These are phyloP conservation scores for Colletotrichum tropicale DNA, from an alignment of 2,329 filamentous ascomycete genomes.

Conservation along the genomic window DNA sequence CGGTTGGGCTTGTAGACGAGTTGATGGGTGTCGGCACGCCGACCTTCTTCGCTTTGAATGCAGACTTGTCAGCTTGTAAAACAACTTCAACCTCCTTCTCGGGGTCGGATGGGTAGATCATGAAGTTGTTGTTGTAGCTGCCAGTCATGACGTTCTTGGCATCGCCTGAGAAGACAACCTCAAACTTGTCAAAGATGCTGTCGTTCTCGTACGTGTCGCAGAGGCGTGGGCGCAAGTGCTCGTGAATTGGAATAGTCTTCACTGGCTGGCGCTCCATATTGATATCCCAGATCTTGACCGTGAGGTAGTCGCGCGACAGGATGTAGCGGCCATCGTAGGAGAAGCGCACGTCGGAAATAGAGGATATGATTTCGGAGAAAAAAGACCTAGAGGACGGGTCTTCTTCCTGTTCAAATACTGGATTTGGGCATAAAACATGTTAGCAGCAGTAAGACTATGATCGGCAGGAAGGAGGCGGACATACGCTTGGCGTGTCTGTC, in stretches of 20 bases:
- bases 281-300: slow-evolving; percentile 99
- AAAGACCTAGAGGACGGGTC: slow-evolving; percentile 96
- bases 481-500: slow-evolving; percentile 94
- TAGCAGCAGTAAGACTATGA: background rate
- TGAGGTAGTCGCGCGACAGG: slow-evolving; percentile 95
- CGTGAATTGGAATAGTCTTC: slow-evolving; percentile 98
- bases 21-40: slow-evolving; percentile 98
- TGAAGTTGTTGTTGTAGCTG: slow-evolving; percentile 99
- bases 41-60: slow-evolving; percentile 99
- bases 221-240: slow-evolving; percentile 89
- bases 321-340: slow-evolving; percentile 97
- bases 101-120: slow-evolving; percentile 98
- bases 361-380: slow-evolving; percentile 99
- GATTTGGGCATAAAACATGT: background rate
- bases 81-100: slow-evolving; percentile 98
- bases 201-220: slow-evolving; percentile 99
- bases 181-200: slow-evolving; percentile 99
- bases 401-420: slow-evolving; percentile 99
- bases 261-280: slow-evolving; percentile 98
- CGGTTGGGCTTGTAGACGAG: slow-evolving; percentile 72
- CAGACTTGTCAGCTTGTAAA: slow-evolving; percentile 96
- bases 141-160: slow-evolving; percentile 99
- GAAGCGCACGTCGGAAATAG: slow-evolving; percentile 98
- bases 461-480: slow-evolving; percentile 33
- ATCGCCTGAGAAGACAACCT: slow-evolving; percentile 98